Evolutionary conservation across 2,329 filamentous ascomycete species (phyloP).

Genomic region (Fusarium torreyae): DNA sequence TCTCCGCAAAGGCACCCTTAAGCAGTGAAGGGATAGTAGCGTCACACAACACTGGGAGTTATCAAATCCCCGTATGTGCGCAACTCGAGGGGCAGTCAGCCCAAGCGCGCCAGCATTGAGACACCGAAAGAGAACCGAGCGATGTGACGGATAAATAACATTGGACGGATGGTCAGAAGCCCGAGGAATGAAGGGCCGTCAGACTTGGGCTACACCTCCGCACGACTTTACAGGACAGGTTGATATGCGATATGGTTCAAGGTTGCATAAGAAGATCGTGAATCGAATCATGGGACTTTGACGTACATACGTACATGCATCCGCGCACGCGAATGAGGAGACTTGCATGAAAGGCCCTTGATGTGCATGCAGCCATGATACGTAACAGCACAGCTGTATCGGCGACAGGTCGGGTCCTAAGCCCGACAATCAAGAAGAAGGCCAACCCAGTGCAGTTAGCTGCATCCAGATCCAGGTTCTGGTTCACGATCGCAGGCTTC

Average conservation of each 20-base stretch:
- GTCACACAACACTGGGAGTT: conserved; percentile 8
- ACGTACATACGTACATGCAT: conserved; percentile 42
- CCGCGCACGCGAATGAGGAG: conserved; percentile 44
- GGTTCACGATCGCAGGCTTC: conserved; percentile 22
- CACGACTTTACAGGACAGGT: conserved; percentile 3
- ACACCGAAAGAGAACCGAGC: conserved; percentile 20
- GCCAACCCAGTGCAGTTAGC: conserved; percentile 36
- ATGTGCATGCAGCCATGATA: conserved; percentile 49
- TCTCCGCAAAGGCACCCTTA: neutral
- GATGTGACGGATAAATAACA: conserved; percentile 3
- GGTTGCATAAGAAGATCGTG: conserved; percentile 41
- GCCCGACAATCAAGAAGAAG: conserved; percentile 31
- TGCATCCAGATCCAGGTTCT: conserved; percentile 29
- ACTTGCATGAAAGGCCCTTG: conserved; percentile 47
- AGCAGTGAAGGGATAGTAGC: neutral
- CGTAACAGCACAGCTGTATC: conserved; percentile 45
- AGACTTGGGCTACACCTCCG: conserved; percentile 29
- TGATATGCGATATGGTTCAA: conserved; percentile 26
- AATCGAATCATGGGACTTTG: conserved; percentile 40
- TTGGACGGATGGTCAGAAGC: neutral
- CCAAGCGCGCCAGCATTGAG: conserved; percentile 14
- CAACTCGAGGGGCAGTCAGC: conserved; percentile 21
- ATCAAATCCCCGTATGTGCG: conserved; percentile 36
- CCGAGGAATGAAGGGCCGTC: conserved; percentile 26
- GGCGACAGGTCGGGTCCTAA: conserved; percentile 39